Conservation (phyloP, 768 basidiomycete genomes). For the Vishniacozyma victoriae region DNA sequence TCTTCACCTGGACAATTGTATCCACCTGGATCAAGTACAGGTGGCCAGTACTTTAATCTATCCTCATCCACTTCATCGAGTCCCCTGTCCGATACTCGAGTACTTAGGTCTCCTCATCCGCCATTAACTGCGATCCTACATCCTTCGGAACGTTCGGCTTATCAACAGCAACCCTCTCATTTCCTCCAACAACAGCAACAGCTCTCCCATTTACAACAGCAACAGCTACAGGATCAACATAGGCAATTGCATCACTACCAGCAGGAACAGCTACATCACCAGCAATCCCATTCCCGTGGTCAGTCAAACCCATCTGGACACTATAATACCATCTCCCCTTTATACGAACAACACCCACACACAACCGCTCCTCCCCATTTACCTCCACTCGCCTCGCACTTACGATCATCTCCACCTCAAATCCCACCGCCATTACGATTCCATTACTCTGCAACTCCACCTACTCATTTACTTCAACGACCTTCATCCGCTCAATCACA, state of each 20-base stretch:
- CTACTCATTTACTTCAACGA: too few species aligned
- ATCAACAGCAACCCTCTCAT: background rate
- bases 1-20: too few species aligned
- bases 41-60: too few species aligned
- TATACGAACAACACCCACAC: background rate
- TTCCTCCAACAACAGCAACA: background rate
- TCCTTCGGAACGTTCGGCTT: too few species aligned
- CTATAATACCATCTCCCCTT: background rate
- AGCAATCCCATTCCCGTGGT: background rate
- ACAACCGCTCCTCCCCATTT: background rate
- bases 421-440: constrained; percentile 39
- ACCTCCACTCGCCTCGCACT: background rate
- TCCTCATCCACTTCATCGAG: too few species aligned
- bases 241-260: background rate
- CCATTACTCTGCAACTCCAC: constrained; percentile 33
- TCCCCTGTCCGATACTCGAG: too few species aligned
- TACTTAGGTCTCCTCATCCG: too few species aligned
- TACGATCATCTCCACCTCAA: constrained; percentile 13
- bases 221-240: background rate
- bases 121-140: too few species aligned
- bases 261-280: too few species aligned
- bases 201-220: background rate
- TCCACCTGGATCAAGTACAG: too few species aligned
- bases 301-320: background rate
- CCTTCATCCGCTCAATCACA: too few species aligned